Percentiles rank a stretch among this genome's conserved stretches.
These are phyloP conservation scores for Graphiopsis chlorocephala DNA, from an alignment of 2,329 filamentous ascomycete genomes.

Conservation along the genomic window DNA sequence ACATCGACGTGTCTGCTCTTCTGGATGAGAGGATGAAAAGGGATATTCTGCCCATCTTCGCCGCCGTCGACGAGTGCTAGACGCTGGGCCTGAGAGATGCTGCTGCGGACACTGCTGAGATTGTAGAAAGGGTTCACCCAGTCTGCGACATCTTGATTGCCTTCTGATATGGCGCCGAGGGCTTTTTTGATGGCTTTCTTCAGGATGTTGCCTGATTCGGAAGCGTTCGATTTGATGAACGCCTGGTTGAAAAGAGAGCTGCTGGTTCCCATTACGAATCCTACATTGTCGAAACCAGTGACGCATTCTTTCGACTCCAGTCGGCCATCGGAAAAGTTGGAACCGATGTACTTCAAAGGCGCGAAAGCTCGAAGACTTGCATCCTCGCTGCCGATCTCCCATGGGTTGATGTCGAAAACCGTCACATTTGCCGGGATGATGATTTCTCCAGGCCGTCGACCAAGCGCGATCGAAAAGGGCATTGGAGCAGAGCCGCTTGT, in stretches of 20 bases:
- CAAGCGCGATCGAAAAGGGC: constrained; percentile 70
- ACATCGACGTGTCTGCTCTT: constrained; percentile 72
- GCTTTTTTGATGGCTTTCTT: constrained; percentile 52
- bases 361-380: constrained; percentile 69
- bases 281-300: constrained; percentile 76
- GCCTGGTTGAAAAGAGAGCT: constrained; percentile 81
- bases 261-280: constrained; percentile 82
- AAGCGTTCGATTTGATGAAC: constrained; percentile 62
- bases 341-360: constrained; percentile 68
- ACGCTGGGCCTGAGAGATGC: constrained; percentile 50
- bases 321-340: constrained; percentile 64
- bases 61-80: constrained; percentile 77
- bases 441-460: constrained; percentile 60
- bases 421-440: constrained; percentile 70
- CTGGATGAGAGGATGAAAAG: constrained; percentile 73
- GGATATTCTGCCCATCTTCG: constrained; percentile 74
- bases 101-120: constrained; percentile 60
- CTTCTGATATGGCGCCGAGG: constrained; percentile 54
- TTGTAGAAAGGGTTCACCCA: constrained; percentile 76
- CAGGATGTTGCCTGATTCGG: constrained; percentile 47
- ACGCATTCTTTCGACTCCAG: constrained; percentile 64
- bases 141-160: constrained; percentile 69
- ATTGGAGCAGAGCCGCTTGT: constrained; percentile 62
- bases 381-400: constrained; percentile 75
- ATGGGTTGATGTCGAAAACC: constrained; percentile 74